These are phyloP conservation scores for Acacia acuminata DNA, from an alignment of 306 rosid species.

Conservation along the genomic window DNA sequence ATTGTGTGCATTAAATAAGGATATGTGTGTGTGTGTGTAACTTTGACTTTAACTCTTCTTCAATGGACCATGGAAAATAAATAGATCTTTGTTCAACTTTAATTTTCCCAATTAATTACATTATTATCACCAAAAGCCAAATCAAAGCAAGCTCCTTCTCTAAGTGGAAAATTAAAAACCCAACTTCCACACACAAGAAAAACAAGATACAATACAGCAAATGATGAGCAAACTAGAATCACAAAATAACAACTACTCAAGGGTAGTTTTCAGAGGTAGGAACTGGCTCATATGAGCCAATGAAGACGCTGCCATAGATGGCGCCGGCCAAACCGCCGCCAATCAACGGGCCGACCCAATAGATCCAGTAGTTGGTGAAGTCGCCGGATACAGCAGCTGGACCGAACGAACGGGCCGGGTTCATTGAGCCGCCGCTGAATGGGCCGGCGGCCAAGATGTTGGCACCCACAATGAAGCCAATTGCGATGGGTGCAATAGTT, in stretches of 20 bases:
- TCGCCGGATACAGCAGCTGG: conserved; percentile 72
- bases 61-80: not conserved
- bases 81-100: not conserved
- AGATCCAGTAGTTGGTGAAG: conserved; percentile 78
- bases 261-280: not conserved
- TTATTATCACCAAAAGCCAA: not conserved
- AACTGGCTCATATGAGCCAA: conserved; percentile 61
- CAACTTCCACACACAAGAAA: not conserved
- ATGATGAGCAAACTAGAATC: not conserved
- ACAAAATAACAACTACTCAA: not conserved
- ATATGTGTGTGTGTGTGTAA: too few species aligned
- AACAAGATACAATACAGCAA: not conserved
- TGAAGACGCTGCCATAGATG: conserved; percentile 67
- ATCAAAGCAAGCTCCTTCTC: not conserved
- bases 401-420: conserved; percentile 81
- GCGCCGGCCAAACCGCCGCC: conserved; percentile 71
- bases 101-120: not conserved
- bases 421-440: conserved; percentile 88
- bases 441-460: conserved; percentile 85
- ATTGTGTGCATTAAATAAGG: too few species aligned
- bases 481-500: conserved; percentile 72
- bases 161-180: not conserved
- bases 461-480: conserved; percentile 82
- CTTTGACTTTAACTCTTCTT: not conserved
- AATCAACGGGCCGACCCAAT: conserved; percentile 68